phyloP scores from a whole-genome alignment of 257 asterid species.

The Nicotiana paniculata region DNA sequence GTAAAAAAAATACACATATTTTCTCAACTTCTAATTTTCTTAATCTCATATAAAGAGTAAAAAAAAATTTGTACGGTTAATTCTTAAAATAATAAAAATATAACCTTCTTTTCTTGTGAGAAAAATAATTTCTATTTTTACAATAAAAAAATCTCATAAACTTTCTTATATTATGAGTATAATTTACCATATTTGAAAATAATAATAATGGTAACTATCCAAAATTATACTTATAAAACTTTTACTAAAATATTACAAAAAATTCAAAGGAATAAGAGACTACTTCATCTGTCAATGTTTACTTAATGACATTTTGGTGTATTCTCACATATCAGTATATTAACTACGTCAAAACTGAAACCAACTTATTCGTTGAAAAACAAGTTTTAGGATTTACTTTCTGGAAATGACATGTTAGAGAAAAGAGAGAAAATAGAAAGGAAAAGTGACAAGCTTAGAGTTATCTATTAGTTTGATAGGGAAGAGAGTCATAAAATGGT shows the following conservation, averaged over 20 bases:
- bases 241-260: not conserved
- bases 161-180: too few relatives aligned
- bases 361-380: not conserved
- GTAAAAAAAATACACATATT: too few relatives aligned
- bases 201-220: too few relatives aligned
- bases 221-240: too few relatives aligned
- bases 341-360: not conserved
- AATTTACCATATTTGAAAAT: too few relatives aligned
- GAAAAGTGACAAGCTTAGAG: not conserved
- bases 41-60: too few relatives aligned
- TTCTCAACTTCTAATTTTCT: too few relatives aligned
- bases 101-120: too few relatives aligned
- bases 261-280: slow-evolving; percentile 67
- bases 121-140: too few relatives aligned
- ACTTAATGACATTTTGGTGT: not conserved
- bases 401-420: not conserved
- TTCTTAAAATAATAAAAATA: too few relatives aligned
- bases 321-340: not conserved
- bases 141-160: too few relatives aligned
- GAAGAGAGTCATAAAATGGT: not conserved
- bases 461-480: not conserved
- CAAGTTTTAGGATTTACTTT: not conserved
- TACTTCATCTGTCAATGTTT: not conserved
- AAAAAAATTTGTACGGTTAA: too few relatives aligned
- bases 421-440: not conserved